Percentiles rank a stretch among this genome's conserved stretches.
Conservation (phyloP, 2,329 filamentous ascomycete genomes). For the Colletotrichum tropicale region DNA sequence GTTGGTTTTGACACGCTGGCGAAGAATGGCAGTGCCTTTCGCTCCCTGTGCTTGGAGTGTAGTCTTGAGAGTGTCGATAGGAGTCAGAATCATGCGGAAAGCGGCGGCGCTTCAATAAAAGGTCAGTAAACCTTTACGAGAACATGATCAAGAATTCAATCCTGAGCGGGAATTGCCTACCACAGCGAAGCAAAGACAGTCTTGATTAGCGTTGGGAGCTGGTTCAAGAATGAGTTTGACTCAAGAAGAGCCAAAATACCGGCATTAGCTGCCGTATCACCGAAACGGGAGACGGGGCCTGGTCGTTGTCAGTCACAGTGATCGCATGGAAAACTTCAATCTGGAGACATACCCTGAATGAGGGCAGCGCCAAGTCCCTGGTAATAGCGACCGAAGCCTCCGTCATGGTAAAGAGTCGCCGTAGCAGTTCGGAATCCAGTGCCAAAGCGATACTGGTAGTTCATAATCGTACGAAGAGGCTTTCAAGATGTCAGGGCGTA, state of each 20-base stretch:
- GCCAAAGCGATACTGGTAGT: slow-evolving; percentile 54
- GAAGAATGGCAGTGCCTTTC: slow-evolving; percentile 44
- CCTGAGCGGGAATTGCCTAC: slow-evolving; percentile 17
- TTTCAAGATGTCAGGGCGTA: slow-evolving; percentile 18
- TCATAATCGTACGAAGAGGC: slow-evolving; percentile 55
- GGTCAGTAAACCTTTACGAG: neutral
- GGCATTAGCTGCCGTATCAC: slow-evolving; percentile 53
- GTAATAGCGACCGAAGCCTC: slow-evolving; percentile 48
- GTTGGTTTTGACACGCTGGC: slow-evolving; percentile 47
- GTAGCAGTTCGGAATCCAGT: slow-evolving; percentile 43
- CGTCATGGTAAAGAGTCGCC: slow-evolving; percentile 43
- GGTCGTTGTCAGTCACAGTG: neutral
- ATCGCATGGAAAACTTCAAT: neutral
- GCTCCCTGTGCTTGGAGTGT: slow-evolving; percentile 52
- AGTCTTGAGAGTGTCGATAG: slow-evolving; percentile 55
- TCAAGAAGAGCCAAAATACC: slow-evolving; percentile 52
- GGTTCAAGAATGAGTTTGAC: slow-evolving; percentile 48
- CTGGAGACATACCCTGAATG: slow-evolving; percentile 39
- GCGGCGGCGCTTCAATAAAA: slow-evolving; percentile 39
- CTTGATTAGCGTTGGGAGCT: slow-evolving; percentile 45
- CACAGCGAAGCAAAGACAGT: slow-evolving; percentile 52
- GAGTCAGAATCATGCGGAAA: slow-evolving; percentile 52
- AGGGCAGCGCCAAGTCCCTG: slow-evolving; percentile 49
- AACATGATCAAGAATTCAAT: neutral
- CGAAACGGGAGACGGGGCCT: slow-evolving; percentile 51